Conservation (phyloP, 352 stramenopile species). For the Elongisporangium undulatum region DNA sequence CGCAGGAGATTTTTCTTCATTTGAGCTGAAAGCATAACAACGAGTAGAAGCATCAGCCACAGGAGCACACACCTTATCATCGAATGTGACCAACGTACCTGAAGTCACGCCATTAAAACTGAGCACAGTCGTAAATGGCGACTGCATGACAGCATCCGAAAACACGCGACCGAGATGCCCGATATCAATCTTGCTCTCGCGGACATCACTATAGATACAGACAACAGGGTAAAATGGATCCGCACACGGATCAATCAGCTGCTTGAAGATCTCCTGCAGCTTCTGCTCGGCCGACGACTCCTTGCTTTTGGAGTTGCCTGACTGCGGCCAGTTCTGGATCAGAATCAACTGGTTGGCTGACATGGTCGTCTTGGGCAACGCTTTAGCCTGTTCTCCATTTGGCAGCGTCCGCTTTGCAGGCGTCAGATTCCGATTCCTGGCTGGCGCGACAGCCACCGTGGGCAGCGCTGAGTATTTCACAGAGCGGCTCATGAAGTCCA, state of each 20-base stretch:
- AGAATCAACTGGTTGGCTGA: constrained; percentile 34
- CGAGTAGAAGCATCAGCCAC: not conserved
- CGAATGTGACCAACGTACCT: too few species aligned
- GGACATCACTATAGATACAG: constrained; percentile 80
- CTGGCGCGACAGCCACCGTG: constrained; percentile 9
- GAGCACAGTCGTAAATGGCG: constrained; percentile 62
- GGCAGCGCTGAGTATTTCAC: constrained; percentile 62
- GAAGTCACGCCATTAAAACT: constrained; percentile 77
- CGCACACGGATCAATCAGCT: constrained; percentile 35
- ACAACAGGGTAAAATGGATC: constrained; percentile 52
- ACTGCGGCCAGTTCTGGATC: constrained; percentile 71
- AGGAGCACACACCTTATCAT: too few species aligned
- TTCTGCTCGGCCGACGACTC: constrained; percentile 44
- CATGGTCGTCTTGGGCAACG: not conserved
- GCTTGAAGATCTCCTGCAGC: constrained; percentile 46
- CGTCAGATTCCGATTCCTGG: constrained; percentile 6
- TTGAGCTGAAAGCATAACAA: constrained; percentile 20
- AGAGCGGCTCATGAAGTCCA: constrained; percentile 70
- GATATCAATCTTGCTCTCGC: constrained; percentile 67
- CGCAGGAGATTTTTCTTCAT: constrained; percentile 66
- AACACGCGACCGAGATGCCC: constrained; percentile 62
- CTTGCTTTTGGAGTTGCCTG: constrained; percentile 28
- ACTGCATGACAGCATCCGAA: constrained; percentile 60
- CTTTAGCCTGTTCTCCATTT: too few species aligned
- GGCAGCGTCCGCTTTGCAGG: not conserved